These are phyloP conservation scores for Glonium stellatum DNA, from an alignment of 495 filamentous ascomycete genomes.

Conservation along the genomic window DNA sequence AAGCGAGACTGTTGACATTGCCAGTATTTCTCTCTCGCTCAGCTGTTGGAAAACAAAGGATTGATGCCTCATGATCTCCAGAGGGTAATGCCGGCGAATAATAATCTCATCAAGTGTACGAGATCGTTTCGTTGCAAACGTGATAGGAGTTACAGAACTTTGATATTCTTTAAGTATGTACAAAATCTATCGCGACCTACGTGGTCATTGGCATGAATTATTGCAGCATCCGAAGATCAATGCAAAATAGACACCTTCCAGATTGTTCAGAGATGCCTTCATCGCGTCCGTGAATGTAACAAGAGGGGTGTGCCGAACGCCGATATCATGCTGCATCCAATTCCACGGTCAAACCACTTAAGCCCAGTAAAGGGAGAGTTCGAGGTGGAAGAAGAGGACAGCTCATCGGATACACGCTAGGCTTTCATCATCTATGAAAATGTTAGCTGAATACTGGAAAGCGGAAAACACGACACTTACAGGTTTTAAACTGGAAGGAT, in stretches of 20 bases:
- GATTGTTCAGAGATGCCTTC: constrained; percentile 90
- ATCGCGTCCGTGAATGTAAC: constrained; percentile 93
- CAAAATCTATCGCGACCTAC: neutral
- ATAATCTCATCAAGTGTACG: neutral
- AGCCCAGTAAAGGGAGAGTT: constrained; percentile 81
- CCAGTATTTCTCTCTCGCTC: constrained; percentile 13
- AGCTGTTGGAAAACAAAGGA: constrained; percentile 15
- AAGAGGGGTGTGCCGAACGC: constrained; percentile 99
- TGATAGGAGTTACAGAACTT: neutral
- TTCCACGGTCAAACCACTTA: constrained; percentile 71
- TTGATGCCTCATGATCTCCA: constrained; percentile 3
- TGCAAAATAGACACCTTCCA: constrained; percentile 42
- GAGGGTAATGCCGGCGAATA: neutral
- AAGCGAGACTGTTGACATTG: constrained; percentile 18
- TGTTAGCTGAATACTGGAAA: constrained; percentile 8
- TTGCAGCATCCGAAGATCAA: neutral
- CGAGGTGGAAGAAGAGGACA: constrained; percentile 58
- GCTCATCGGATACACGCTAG: constrained; percentile 85
- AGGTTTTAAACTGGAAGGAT: constrained; percentile 98
- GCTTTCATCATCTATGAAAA: constrained; percentile 92
- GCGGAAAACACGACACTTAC: constrained; percentile 49
- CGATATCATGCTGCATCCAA: constrained; percentile 77
- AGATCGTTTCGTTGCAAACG: constrained; percentile 12
- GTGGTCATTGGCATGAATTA: neutral
- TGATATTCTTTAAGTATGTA: neutral